Evolutionary conservation across 768 basidiomycete genomes (phyloP).

Genomic region (Dacryopinax spathularia): DNA sequence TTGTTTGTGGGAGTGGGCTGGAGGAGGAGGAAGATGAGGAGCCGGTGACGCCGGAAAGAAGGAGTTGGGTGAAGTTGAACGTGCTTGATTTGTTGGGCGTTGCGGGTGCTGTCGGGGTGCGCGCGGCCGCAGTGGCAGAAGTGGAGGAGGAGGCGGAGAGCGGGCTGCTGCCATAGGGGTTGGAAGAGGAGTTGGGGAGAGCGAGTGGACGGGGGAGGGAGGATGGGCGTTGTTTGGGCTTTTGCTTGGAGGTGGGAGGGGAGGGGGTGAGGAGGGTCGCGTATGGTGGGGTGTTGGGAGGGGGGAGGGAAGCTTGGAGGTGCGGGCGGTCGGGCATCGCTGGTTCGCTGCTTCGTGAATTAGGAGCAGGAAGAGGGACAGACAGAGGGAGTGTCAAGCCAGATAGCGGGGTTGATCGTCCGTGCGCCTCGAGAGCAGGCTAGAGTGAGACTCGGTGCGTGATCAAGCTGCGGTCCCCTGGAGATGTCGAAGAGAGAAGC

Average conservation of each 20-base stretch:
- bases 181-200: not conserved
- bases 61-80: constrained; percentile 11
- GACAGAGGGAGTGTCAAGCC: too few relatives aligned
- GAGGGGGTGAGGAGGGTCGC: not conserved
- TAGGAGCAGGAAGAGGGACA: too few relatives aligned
- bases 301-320: not conserved
- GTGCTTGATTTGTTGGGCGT: constrained; percentile 8
- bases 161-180: too few relatives aligned
- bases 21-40: too few relatives aligned
- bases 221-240: not conserved
- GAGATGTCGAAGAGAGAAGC: too few relatives aligned
- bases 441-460: too few relatives aligned
- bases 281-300: not conserved
- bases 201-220: not conserved
- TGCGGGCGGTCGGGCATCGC: not conserved
- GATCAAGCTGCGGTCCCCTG: too few relatives aligned
- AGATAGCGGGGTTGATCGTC: too few relatives aligned
- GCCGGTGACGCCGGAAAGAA: constrained; percentile 9
- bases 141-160: not conserved
- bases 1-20: too few relatives aligned
- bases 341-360: not conserved
- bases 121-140: not conserved
- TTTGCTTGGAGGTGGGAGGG: not conserved
- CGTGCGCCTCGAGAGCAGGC: too few relatives aligned
- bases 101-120: not conserved